Evolutionary conservation across 768 basidiomycete species (phyloP).

Genomic region (Mycena albidolilacea): DNA sequence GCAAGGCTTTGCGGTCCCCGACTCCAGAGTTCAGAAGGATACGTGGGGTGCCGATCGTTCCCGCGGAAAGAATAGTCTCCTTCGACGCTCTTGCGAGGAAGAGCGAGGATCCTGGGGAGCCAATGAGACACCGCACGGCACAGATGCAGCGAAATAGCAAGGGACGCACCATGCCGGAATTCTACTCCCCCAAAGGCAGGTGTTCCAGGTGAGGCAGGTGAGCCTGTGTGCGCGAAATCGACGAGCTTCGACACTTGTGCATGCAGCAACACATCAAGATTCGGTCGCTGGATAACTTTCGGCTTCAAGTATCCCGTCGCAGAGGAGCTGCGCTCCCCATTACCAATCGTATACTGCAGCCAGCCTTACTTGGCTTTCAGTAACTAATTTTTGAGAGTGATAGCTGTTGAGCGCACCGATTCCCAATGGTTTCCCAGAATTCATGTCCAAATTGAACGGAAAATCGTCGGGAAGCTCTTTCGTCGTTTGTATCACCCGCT

Average conservation of each 20-base stretch:
- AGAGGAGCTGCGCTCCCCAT: constrained; percentile 42
- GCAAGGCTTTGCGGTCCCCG: background rate
- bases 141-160: constrained; percentile 14
- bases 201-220: background rate
- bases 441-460: constrained; percentile 51
- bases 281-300: constrained; percentile 39
- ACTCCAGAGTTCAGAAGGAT: constrained; percentile 20
- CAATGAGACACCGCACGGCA: background rate
- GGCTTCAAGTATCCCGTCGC: constrained; percentile 45
- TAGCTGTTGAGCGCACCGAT: constrained; percentile 46
- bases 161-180: constrained; percentile 20
- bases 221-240: constrained; percentile 1
- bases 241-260: constrained; percentile 37
- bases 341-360: constrained; percentile 40
- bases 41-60: constrained; percentile 20
- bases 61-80: constrained; percentile 20
- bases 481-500: constrained; percentile 46
- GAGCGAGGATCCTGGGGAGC: constrained; percentile 10
- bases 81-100: constrained; percentile 23
- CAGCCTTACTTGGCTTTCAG: constrained; percentile 41
- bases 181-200: constrained; percentile 15
- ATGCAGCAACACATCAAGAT: constrained; percentile 43
- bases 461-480: constrained; percentile 45
- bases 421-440: constrained; percentile 49
- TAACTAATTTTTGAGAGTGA: constrained; percentile 42